Conservation (phyloP, 805 yeast genomes). For the Gaillardinia entomophila region DNA sequence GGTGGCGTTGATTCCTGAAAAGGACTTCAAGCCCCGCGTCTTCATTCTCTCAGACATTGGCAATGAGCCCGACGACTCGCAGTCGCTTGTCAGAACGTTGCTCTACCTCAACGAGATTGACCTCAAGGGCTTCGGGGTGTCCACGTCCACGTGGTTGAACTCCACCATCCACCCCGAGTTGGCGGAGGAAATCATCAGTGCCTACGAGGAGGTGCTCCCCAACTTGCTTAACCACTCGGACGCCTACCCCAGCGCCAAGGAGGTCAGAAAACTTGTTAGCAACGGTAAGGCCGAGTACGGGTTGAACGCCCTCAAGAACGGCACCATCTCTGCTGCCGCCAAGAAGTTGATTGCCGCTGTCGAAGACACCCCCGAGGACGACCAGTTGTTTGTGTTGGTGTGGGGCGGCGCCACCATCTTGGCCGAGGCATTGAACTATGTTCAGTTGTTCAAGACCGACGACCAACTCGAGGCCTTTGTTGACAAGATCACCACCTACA, state of each 20-base stretch:
- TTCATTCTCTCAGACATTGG: conserved; percentile 23
- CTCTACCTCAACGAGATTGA: conserved; percentile 22
- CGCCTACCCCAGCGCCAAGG: conserved; percentile 17
- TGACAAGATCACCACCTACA: conserved; percentile 14
- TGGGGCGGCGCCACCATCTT: conserved; percentile 27
- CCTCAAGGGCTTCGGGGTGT: conserved; percentile 23
- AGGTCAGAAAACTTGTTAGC: conserved; percentile 16
- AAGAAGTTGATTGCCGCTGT: conserved; percentile 12
- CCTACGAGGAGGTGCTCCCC: conserved; percentile 17
- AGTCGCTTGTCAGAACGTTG: conserved; percentile 21
- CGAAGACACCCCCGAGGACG: conserved; percentile 9
- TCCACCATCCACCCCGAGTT: conserved; percentile 21
- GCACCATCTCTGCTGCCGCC: conserved; percentile 17
- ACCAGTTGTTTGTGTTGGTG: conserved; percentile 13
- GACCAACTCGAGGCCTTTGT: conserved; percentile 8
- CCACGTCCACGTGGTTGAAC: conserved; percentile 27
- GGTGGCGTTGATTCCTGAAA: conserved; percentile 3
- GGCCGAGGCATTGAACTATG: conserved; percentile 24
- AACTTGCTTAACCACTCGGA: conserved; percentile 17
- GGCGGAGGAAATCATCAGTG: conserved; percentile 23
- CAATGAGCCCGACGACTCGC: no score
- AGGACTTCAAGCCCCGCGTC: conserved; percentile 17
- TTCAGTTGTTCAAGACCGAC: conserved; percentile 11
- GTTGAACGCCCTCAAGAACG: conserved; percentile 9
- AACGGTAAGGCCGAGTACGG: conserved; percentile 20